phyloP scores from a whole-genome alignment of 2,329 filamentous ascomycete species.

The Passalora sequoiae region DNA sequence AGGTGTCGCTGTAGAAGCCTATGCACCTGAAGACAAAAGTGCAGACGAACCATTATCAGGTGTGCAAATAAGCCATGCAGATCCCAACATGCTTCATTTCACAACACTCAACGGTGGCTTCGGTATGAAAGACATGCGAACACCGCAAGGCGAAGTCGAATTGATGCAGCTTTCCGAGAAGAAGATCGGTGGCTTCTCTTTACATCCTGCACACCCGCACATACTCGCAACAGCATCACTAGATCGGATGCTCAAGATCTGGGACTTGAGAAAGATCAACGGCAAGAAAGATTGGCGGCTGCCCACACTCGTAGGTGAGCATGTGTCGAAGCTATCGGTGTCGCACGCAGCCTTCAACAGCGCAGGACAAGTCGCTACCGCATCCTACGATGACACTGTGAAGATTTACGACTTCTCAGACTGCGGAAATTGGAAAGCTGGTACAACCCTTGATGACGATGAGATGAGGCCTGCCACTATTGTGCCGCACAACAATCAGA shows the following conservation, averaged over 20 bases:
- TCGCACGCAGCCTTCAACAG: constrained; percentile 88
- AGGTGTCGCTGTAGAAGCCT: constrained; percentile 73
- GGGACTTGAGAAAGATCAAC: constrained; percentile 79
- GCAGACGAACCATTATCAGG: constrained; percentile 78
- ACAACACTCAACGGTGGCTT: constrained; percentile 78
- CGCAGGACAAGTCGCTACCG: constrained; percentile 80
- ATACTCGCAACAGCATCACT: constrained; percentile 83
- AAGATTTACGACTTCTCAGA: constrained; percentile 78
- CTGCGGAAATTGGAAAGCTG: constrained; percentile 42
- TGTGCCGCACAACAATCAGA: constrained; percentile 90
- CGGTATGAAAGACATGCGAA: constrained; percentile 73
- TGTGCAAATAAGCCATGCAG: constrained; percentile 67
- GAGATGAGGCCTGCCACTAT: constrained; percentile 64
- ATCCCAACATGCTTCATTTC: constrained; percentile 75
- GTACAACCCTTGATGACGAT: constrained; percentile 48
- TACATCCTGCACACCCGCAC: constrained; percentile 75
- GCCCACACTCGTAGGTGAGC: constrained; percentile 72
- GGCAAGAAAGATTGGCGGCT: constrained; percentile 54
- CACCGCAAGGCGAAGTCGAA: constrained; percentile 52
- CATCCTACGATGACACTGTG: constrained; percentile 90
- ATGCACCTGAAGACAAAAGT: constrained; percentile 63
- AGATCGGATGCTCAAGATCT: constrained; percentile 83
- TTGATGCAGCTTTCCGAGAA: constrained; percentile 77
- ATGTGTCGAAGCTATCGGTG: constrained; percentile 76
- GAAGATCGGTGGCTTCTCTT: constrained; percentile 90